Conservation (phyloP, 257 asterid species). For the Nicotiana undulata region DNA sequence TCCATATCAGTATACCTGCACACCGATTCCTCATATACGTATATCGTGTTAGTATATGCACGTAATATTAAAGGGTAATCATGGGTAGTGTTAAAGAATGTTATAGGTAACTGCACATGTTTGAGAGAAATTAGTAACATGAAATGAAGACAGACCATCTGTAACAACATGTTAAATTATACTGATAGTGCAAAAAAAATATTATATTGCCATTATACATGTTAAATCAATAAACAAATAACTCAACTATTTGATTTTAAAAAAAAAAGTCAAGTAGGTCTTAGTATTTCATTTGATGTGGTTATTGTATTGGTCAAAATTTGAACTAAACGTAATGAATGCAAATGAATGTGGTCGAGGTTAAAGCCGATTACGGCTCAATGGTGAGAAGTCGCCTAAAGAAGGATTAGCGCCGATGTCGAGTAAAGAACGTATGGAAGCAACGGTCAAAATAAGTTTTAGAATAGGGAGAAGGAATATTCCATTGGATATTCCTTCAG, state of each 20-base stretch:
- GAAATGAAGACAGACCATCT: background rate
- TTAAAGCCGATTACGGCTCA: too few species aligned
- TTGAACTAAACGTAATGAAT: too few species aligned
- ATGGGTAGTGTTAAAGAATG: background rate
- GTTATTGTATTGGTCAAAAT: too few species aligned
- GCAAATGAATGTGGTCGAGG: too few species aligned
- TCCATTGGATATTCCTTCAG: too few species aligned
- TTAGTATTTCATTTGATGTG: background rate
- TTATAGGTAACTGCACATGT: too few species aligned
- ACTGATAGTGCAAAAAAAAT: background rate
- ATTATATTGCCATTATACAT: background rate
- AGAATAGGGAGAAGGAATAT: too few species aligned
- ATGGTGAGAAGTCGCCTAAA: too few species aligned
- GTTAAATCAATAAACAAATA: background rate
- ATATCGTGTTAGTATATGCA: background rate
- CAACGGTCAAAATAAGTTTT: too few species aligned
- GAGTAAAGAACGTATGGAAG: too few species aligned
- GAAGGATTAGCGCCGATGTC: too few species aligned
- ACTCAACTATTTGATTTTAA: background rate
- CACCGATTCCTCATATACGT: background rate
- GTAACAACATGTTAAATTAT: background rate
- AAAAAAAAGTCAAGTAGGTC: background rate
- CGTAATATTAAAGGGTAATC: background rate
- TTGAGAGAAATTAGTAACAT: background rate
- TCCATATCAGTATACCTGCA: background rate